Percentiles rank a stretch among this genome's conserved stretches.
phyloP scores from a whole-genome alignment of 1,284 basidiomycete species.

The Sporisorium sorghi region DNA sequence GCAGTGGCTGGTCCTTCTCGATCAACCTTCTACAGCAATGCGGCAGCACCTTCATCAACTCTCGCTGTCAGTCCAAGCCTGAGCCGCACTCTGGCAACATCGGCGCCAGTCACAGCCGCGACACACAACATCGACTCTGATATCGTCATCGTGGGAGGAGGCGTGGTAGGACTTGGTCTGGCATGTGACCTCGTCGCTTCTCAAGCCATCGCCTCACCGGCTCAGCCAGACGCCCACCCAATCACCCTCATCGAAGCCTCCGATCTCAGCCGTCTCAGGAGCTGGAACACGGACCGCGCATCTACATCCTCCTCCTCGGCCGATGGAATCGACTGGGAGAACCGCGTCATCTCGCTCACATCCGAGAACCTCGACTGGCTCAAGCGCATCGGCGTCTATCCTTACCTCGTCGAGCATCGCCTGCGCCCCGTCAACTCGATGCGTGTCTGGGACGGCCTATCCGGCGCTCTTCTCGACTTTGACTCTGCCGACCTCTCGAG shows the following conservation, averaged over 20 bases:
- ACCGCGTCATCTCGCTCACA: constrained; percentile 65
- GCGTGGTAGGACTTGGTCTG: constrained; percentile 65
- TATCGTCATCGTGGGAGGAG: constrained; percentile 66
- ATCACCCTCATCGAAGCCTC: constrained; percentile 62
- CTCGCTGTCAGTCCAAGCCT: background rate
- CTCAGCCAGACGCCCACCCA: constrained; percentile 6
- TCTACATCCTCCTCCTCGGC: constrained; percentile 21
- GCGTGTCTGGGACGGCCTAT: constrained; percentile 67
- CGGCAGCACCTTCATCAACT: background rate
- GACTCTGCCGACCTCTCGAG: constrained; percentile 38
- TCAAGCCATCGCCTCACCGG: constrained; percentile 13
- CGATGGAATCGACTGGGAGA: constrained; percentile 62
- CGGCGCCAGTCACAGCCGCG: background rate
- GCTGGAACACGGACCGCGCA: constrained; percentile 46
- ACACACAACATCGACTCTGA: constrained; percentile 40
- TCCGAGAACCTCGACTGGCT: constrained; percentile 65
- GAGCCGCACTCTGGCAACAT: constrained; percentile 16
- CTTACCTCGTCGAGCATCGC: constrained; percentile 50
- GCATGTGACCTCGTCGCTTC: constrained; percentile 48
- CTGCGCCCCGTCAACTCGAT: constrained; percentile 60
- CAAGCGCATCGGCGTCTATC: constrained; percentile 56
- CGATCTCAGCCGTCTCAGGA: constrained; percentile 45
- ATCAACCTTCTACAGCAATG: background rate
- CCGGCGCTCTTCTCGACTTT: constrained; percentile 63
- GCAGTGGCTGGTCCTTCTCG: constrained; percentile 20